phyloP scores from a whole-genome alignment of 2,329 filamentous ascomycete species.

The Aureobasidium sp. region DNA sequence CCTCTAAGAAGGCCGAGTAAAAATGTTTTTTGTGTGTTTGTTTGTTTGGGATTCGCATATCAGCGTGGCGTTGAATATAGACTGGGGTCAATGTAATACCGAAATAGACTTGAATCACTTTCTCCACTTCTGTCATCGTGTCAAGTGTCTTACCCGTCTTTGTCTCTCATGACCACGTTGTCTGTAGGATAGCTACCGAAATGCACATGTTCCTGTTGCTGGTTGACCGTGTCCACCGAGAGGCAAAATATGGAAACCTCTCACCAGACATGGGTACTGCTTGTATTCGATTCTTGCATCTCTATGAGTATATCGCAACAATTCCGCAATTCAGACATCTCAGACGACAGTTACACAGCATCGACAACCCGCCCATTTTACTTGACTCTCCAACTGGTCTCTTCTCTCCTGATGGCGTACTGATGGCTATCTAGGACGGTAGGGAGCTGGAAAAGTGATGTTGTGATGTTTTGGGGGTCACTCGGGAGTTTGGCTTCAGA shows the following conservation, averaged over 20 bases:
- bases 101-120: not conserved
- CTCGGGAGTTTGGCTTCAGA: too few species aligned
- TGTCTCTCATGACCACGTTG: not conserved
- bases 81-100: not conserved
- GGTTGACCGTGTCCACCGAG: too few species aligned
- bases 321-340: too few species aligned
- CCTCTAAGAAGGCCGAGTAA: slow-evolving; percentile 34
- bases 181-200: not conserved
- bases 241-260: not conserved
- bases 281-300: not conserved
- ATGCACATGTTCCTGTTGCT: not conserved
- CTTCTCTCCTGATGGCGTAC: too few species aligned
- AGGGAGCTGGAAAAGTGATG: too few species aligned
- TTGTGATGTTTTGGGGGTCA: too few species aligned
- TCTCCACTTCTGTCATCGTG: not conserved
- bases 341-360: too few species aligned
- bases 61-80: not conserved
- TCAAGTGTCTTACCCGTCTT: not conserved
- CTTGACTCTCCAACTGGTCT: too few species aligned
- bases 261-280: not conserved
- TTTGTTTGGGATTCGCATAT: not conserved
- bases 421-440: too few species aligned
- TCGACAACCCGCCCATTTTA: too few species aligned
- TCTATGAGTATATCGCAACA: too few species aligned
- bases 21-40: not conserved